Base-by-base conservation (phyloP, 208 protist genomes). In the Leptomonas seymouri region DNA sequence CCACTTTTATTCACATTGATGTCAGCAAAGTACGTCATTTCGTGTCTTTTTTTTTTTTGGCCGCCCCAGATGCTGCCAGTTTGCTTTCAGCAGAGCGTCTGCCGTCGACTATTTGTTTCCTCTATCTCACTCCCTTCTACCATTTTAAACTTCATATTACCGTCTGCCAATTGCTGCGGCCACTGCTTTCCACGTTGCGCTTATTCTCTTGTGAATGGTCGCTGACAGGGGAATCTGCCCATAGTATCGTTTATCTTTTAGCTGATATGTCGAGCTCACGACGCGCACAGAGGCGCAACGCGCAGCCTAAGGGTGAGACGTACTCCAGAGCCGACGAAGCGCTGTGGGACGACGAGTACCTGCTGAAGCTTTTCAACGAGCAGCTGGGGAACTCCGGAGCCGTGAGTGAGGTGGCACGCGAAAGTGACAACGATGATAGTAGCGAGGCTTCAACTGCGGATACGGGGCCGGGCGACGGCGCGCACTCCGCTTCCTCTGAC, bases 271-370 rank as follows among this genome's bases (percentile, higher is more conserved):
- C 44, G 3, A 15, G 3, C 44, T 5, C 44, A 21, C 67, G 67
- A 16, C 63, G 57, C 30, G 55, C 59, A 9, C 58, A 59, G 11
- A 27, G 46, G 30, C 58, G 61, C 48, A 64, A 67, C 25, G 60
- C 60, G 51, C 45, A 57, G 63, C n/a, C 67, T 0, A 67, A 67
- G 2, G 72, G 44, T 0, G 50, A 73, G 66, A 73, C 58, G 16
- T 88, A 86, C 68, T 82, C 82, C 8, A 48, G 71, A 15, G 84
- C 63, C 7, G 83, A 91, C 62, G 63, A 71, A 8, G 81, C 84
- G 6, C 70, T 96, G 0, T 96, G 91, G 89, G 89, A 96, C 61
- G 91, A 96, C 71, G 70, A 62, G 14, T 87, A 93, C n/a, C 77
- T 96, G 20, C 71, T 94, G 58, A 71, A 78, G 50, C 64, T 93